Evolutionary conservation across 2,329 filamentous ascomycete species (phyloP), one percentile per base, ranked within the genome.

Genomic region (Xylariaceae sp.): DNA sequence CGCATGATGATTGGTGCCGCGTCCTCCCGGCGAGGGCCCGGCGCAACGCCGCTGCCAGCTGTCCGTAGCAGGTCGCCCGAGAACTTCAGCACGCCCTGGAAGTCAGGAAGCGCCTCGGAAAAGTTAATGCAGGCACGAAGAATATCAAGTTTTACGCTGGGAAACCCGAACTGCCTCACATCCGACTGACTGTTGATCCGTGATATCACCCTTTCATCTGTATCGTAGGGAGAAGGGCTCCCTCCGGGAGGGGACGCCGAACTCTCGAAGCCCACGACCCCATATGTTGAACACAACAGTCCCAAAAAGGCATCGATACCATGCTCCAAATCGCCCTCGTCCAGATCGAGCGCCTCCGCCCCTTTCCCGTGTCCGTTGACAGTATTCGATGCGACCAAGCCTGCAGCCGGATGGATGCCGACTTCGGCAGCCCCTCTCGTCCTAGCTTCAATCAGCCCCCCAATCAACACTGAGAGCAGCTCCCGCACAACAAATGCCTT

Each of bases 371-470:
- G 70, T 1, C 70, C 68, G 40, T 65, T 68, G 3, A 66, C 61
- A 9, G 75, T 67, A 48, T 80, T 83, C 19, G 92, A 67, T 9
- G 83, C 81, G 17, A 88, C 81, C 35, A 96, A 68, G 0, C 88
- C 89, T 8, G 90, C 88, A 13, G 90, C 90, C 28, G 92, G 92
- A 63, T 97, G 90, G 24, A 98, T 87, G 3, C 90, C 92, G 55
- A 92, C 86, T 57, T 97, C 92, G n/a, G 92, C 89, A 28, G 92
- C 92, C 21, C 90, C 90, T 33, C 90, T 76, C 32, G 94, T 96
- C 27, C 92, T 78, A 12, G 92, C 92, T 62, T 96, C 88, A 4
- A 95, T 83, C 7, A 98, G 71, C 3, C 86, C 88, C 23, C 82
- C 83, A 36, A 94, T 86, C 28, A 97, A 71, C 12, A 88, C 81